Base-by-base conservation (phyloP, 306 rosid genomes). In the Casuarina glauca region DNA sequence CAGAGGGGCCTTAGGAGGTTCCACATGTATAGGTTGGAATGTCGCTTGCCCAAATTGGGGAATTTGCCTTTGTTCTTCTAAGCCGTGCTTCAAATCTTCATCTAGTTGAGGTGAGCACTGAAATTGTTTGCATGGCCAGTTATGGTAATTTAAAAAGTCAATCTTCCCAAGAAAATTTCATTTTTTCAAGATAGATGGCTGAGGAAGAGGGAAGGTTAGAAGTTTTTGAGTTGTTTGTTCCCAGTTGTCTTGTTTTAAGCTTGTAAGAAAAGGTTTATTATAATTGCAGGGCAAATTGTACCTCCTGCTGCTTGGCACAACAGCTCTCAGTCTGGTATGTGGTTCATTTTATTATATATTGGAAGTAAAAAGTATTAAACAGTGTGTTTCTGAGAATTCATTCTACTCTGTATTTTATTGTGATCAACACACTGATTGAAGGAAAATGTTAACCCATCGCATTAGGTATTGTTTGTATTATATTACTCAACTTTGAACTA, bases 11-110 rank as follows among this genome's bases (percentile, higher is more conserved):
- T 87, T 86, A 71, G 87, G 75, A 90, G 86, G 48, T 82, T 88
- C 85, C 83, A 81, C 87, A 84, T 88, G 80, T 75, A 90, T 91
- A 91, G 99, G 99, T 96, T 74, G 98, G 98, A 82, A 90, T 91
- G 97, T 91, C 99, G 72, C 81, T 96, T 15, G 97, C 98, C 43
- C 99, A 96, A 86, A 96, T 93, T n/a, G 99, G 99, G 74, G 99
- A 96, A 70, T 96, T 93, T 83, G 81, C 99, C 57, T 96, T 96
- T 79, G 99, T 96, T 83, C 96, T 96, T 90, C 92, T 96, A 58
- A 96, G 98, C 50, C 98, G 99, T 73, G 99, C 98, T 70, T 96
- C 98, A 41, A 93, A 91, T 91, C 91, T 96, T 85, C 99, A 93
- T 90, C 87, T 96, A 82, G 97, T 96, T 57, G 97, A 96, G 98